Conservation (phyloP, 495 filamentous ascomycete species). For the Penicillium crystallinum region DNA sequence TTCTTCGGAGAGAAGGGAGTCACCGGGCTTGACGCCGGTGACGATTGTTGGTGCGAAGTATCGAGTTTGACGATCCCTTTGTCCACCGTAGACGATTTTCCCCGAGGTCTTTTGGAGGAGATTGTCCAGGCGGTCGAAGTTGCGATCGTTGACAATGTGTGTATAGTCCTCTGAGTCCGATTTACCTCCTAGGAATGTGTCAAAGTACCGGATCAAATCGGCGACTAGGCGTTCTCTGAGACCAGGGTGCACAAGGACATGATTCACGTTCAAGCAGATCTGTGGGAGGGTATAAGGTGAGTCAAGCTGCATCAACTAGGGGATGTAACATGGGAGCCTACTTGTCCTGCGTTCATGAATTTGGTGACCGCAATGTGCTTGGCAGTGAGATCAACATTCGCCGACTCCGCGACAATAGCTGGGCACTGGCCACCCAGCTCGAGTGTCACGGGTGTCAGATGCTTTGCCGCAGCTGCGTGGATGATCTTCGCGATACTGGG, state of each 20-base stretch:
- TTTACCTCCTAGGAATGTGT: constrained; percentile 61
- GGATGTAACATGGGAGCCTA: background rate
- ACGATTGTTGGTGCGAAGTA: constrained; percentile 79
- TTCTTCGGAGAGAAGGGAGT: constrained; percentile 71
- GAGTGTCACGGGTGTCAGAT: constrained; percentile 74
- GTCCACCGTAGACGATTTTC: constrained; percentile 69
- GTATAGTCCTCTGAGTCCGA: constrained; percentile 56
- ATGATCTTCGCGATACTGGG: constrained; percentile 70
- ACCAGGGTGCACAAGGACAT: constrained; percentile 68
- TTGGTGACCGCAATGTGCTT: constrained; percentile 76
- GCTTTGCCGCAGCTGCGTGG: constrained; percentile 80
- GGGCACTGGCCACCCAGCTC: constrained; percentile 86
- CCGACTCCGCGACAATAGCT: constrained; percentile 72
- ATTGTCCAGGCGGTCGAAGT: constrained; percentile 71
- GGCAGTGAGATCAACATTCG: constrained; percentile 69
- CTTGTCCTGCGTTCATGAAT: constrained; percentile 69
- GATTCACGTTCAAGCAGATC: constrained; percentile 79
- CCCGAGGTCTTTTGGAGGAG: constrained; percentile 69
- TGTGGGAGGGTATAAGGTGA: background rate
- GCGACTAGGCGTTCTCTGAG: constrained; percentile 62
- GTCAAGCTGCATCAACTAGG: background rate
- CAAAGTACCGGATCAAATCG: constrained; percentile 55
- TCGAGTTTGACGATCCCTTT: constrained; percentile 57
- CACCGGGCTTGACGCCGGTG: constrained; percentile 56
- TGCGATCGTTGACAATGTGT: constrained; percentile 70